Evolutionary conservation across 768 basidiomycete species (phyloP).

Genomic region (Dioszegia crocea): DNA sequence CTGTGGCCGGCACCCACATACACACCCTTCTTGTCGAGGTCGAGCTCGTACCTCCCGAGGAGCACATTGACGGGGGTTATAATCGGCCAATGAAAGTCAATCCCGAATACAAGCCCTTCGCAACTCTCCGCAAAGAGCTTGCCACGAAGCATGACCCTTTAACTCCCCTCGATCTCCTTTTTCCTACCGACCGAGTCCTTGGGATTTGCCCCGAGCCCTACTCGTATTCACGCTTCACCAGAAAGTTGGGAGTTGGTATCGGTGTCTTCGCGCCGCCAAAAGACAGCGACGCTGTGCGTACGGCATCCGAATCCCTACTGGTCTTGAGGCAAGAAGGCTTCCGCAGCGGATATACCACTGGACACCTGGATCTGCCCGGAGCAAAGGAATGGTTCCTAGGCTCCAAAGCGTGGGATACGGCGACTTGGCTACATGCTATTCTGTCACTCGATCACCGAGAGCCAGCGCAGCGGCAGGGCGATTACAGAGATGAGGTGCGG

Average conservation of each 20-base stretch:
- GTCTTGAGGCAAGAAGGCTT: not conserved
- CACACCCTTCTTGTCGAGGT: constrained; percentile 32
- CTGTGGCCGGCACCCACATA: constrained; percentile 24
- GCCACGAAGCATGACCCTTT: not conserved
- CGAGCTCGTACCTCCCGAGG: constrained; percentile 17
- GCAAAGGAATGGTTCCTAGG: constrained; percentile 23
- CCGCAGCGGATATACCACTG: not conserved
- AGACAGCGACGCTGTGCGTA: too few species aligned
- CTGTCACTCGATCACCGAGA: constrained; percentile 26
- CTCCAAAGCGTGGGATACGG: constrained; percentile 23
- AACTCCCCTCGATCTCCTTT: not conserved
- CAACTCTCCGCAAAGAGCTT: constrained; percentile 7
- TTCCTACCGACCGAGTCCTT: not conserved
- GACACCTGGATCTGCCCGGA: not conserved
- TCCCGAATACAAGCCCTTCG: constrained; percentile 13
- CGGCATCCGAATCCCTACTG: not conserved
- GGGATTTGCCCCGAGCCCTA: not conserved
- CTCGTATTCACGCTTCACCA: not conserved
- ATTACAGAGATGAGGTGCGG: constrained; percentile 18
- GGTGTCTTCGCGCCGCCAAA: too few species aligned
- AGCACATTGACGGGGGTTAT: not conserved
- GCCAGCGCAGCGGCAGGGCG: constrained; percentile 8
- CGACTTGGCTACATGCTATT: constrained; percentile 30
- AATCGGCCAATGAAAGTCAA: constrained; percentile 7
- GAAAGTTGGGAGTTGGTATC: too few species aligned